These are phyloP conservation scores for Teratosphaeria pseudoeucalypti DNA, from an alignment of 2,329 filamentous ascomycete genomes.

Conservation along the genomic window DNA sequence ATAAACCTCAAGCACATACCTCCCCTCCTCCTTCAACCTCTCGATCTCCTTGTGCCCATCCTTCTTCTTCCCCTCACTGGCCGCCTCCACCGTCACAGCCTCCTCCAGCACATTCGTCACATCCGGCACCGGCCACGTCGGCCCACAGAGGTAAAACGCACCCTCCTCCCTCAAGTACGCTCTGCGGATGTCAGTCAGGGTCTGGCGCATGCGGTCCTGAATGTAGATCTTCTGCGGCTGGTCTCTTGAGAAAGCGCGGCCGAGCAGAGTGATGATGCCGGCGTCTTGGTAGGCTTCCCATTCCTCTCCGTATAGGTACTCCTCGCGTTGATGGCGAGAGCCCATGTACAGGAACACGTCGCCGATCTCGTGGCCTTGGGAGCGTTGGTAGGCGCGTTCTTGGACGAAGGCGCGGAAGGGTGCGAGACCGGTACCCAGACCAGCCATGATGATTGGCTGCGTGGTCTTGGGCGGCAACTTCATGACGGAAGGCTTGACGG, in stretches of 20 bases:
- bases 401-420: slow-evolving; percentile 99
- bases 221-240: slow-evolving; percentile 99
- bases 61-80: slow-evolving; percentile 31
- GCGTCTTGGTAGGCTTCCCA: slow-evolving; percentile 98
- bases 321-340: slow-evolving; percentile 91
- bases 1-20: slow-evolving; percentile 96
- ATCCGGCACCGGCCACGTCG: slow-evolving; percentile 96
- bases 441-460: slow-evolving; percentile 95
- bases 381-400: slow-evolving; percentile 94
- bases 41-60: slow-evolving; percentile 88
- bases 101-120: slow-evolving; percentile 90
- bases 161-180: slow-evolving; percentile 83
- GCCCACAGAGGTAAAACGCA: slow-evolving; percentile 93
- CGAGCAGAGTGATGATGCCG: slow-evolving; percentile 87
- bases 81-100: slow-evolving; percentile 63
- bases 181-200: slow-evolving; percentile 67
- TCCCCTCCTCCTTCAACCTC: slow-evolving; percentile 83
- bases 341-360: slow-evolving; percentile 92
- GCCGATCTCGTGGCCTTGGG: slow-evolving; percentile 92
- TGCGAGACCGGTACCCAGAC: slow-evolving; percentile 91
- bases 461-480: slow-evolving; percentile 84
- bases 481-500: slow-evolving; percentile 97
- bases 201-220: slow-evolving; percentile 93
- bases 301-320: slow-evolving; percentile 97
- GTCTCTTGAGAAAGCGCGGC: slow-evolving; percentile 89